Evolutionary conservation across 331 rosid genomes (phyloP), one percentile per base, ranked within the genome.

Genomic region (Cucumis variabilis): DNA sequence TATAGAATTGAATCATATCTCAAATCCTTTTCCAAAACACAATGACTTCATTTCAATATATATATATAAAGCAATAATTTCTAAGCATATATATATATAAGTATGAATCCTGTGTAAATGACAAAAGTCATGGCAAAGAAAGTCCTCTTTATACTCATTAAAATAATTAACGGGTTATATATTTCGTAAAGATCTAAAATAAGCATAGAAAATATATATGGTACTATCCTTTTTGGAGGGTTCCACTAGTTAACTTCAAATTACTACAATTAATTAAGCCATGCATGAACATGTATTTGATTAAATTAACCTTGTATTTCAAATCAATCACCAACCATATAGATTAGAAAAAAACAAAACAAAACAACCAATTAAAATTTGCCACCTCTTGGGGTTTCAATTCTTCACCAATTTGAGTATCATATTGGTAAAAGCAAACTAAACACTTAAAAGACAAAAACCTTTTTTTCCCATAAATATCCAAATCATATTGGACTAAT

Each of bases 191-290:
- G 30, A 58, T 7, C 33, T 75, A 24, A 55, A n/a, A 23, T 24
- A 77, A 23, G 7, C 19, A 28, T 81, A 19, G 27, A 28, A 55
- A 55, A 55, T 51, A 2, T 27, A 55, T 6, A 48, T 46, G 60
- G 19, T n/a, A 77, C 63, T 44, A 8, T 50, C 6, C 2, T 8
- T 44, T 62, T 81, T 58, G 85, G 55, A 60, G 72, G 60, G 85
- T 82, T 58, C 50, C 70, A 58, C 68, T 81, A 6, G 30, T 82
- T 30, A 48, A 81, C 71, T 60, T 81, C 85, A 81, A 81, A 81
- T 16, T 16, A 17, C 50, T 58, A 10, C 51, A 11, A 58, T 16
- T 28, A 58, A 80, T 53, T 27, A 53, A 80, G 13, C 1, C 6
- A 25, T 80, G 66, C 48, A 55, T 28, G 16, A 55, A 33, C 50